Percentiles rank a stretch among this genome's conserved stretches.
Conservation (phyloP, 345 rosid genomes). For the Garcia nutans region DNA sequence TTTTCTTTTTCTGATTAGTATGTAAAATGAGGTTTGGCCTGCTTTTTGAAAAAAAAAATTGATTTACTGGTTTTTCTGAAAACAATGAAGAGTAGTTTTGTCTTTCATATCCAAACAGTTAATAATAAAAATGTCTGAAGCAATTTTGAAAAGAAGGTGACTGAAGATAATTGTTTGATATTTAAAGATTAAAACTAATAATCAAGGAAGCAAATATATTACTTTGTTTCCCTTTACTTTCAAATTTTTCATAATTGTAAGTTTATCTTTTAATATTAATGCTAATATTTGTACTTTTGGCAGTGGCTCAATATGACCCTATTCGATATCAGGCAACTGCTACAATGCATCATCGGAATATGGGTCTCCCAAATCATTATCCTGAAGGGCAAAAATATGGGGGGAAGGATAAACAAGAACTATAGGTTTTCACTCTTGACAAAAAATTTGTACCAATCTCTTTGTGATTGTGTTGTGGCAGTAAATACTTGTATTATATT, state of each 20-base stretch:
- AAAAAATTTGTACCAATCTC: conserved; percentile 9
- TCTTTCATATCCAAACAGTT: neutral
- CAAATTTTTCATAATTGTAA: neutral
- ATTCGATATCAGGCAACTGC: conserved; percentile 1
- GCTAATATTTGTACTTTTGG: neutral
- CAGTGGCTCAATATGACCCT: neutral
- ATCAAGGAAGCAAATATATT: neutral
- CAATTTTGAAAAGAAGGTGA: neutral
- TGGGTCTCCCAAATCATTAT: neutral
- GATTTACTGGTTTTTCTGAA: neutral
- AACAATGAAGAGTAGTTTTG: neutral
- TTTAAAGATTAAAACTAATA: neutral
- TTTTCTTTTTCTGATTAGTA: too few relatives aligned
- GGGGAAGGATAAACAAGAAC: conserved; percentile 7
- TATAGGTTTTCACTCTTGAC: neutral
- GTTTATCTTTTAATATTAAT: neutral
- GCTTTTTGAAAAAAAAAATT: too few relatives aligned
- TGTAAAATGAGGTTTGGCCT: too few relatives aligned
- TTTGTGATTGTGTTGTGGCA: neutral
- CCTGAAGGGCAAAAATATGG: neutral
- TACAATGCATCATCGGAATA: neutral
- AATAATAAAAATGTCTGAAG: neutral
- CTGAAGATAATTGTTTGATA: neutral
- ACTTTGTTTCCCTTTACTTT: neutral
- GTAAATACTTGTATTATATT: neutral